Evolutionary conservation across 2,329 filamentous ascomycete genomes (phyloP), one percentile per base, ranked within the genome.

Genomic region (Hirsutella minnesotensis): DNA sequence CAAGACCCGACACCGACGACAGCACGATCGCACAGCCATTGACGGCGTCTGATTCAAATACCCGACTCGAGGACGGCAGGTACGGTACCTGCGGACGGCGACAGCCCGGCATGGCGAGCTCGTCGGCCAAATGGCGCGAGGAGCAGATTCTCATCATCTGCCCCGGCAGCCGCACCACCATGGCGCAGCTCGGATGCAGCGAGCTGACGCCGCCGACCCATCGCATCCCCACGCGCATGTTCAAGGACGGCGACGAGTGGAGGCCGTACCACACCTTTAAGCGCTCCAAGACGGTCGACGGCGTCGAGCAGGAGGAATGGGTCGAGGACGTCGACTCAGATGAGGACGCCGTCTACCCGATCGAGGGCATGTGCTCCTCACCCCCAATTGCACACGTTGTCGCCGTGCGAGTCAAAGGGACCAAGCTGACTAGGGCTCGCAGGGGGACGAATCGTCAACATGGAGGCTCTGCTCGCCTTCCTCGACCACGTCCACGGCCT

Each of bases 211-310:
- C 88, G 36, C 87, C 92, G n/a, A 75, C 81, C 48, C 77, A 86
- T 61, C 85, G 88, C 52, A 77, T 96, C 51, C 80, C 85, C 27
- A 95, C 90, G 63, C 83, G 92, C 68, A 95, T 98, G 88, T 98
- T 96, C 42, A 79, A 81, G 52, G 88, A 94, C 45, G 80, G 84
- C 57, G 88, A 79, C 57, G 84, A 90, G 27, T 79, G 72, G 68
- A 62, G 70, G 56, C 88, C 90, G 2, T 84, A 87, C 54, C 82
- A 85, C 56, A 84, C 92, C 21, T 83, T 80, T 42, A 81, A 72
- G 64, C 71, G 72, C 52, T 75, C 67, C 59, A 80, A 72, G 67
- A 58, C 64, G 24, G 61, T 58, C 16, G 68, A 71, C 44, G 67
- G 69, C 18, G 58, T 55, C 10, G 63, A 68, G 38, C 77, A 79